A percentile compares a stretch with the other conserved stretches of the same genome.
phyloP scores from a whole-genome alignment of 2,329 filamentous ascomycete species.

The Conoideocrella luteorostrata region DNA sequence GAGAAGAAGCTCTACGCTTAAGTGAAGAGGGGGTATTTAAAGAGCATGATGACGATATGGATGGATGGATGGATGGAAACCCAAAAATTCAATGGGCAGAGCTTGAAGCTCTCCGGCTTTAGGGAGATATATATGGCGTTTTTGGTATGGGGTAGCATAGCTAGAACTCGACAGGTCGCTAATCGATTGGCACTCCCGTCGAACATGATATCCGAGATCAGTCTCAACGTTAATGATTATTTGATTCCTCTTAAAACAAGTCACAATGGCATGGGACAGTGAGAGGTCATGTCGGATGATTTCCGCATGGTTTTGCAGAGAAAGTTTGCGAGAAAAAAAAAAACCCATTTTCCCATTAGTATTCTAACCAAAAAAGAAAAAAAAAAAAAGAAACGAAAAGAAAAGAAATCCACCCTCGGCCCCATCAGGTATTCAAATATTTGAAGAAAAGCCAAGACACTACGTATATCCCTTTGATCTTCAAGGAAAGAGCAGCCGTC shows the following conservation, averaged over 20 bases:
- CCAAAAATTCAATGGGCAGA: background rate
- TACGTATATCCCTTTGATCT: no score
- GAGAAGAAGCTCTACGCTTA: slow-evolving; percentile 99
- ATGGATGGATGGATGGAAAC: background rate
- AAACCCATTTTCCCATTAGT: no score
- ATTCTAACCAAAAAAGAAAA: background rate
- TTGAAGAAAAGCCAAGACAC: no score
- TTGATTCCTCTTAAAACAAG: slow-evolving; percentile 1
- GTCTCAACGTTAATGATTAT: slow-evolving; percentile 3
- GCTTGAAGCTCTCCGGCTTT: background rate
- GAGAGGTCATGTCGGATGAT: slow-evolving; percentile 1
- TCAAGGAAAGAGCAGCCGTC: no score
- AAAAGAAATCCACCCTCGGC: no score
- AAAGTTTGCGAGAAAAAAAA: background rate
- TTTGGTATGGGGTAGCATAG: slow-evolving; percentile 5
- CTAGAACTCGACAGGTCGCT: slow-evolving; percentile 6
- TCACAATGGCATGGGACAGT: no score
- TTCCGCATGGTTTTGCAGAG: no score
- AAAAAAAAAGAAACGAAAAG: background rate
- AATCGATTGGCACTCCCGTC: slow-evolving; percentile 3
- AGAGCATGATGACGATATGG: background rate
- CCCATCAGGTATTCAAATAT: no score
- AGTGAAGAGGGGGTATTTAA: slow-evolving; percentile 9
- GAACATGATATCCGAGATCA: slow-evolving; percentile 1
- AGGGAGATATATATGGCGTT: slow-evolving; percentile 2